Base-by-base conservation (phyloP, 768 basidiomycete genomes). In the Megacollybia marginata region DNA sequence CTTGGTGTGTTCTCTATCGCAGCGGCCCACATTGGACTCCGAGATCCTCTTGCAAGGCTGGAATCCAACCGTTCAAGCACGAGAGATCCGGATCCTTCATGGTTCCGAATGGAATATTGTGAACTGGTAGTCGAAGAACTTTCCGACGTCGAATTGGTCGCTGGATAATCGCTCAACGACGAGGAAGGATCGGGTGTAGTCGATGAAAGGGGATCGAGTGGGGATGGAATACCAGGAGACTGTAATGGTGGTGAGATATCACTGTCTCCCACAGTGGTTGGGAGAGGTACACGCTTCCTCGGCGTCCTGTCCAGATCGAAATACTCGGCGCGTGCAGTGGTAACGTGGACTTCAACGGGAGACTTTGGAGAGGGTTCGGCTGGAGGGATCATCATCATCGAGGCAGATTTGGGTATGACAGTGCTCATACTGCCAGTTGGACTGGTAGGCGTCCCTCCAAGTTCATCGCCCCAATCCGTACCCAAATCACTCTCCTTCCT, bases 1-100 rank as follows among this genome's bases (percentile, higher is more conserved):
- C 96, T 80, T 7, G 92, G 90, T 13, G 92, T 89, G 54, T 89
- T 82, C 55, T 95, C 92, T 46, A 94, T 72, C 28, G 76, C 75
- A 42, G 78, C 75, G 5, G 85, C 71, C 75, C 78, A 79, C 57
- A 80, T 66, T 1, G 75, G 69, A 62, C 75, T 76, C 58, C 72
- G 80, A 12, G 78, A 73, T 23, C 80, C 81, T 46, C 79, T 75
- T 31, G 77, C 71, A n/a, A 90, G 67, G 55, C 77, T 75, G 51
- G 86, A 85, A 33, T 89, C 85, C 36, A 91, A 70, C 11, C 80
- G 77, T 48, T 87, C 83, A 50, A 89, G 70, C 16, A 90, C 67
- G 20, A 78, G 60, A 20, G 73, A 63, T 11, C 80, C 79, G 59
- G 78, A 79, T 55, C 63, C 54, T 62, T 59, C 62, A 56, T 56